Evolutionary conservation across 2,329 filamentous ascomycete species (phyloP).

Genomic region (Colletotrichum echinochloae): DNA sequence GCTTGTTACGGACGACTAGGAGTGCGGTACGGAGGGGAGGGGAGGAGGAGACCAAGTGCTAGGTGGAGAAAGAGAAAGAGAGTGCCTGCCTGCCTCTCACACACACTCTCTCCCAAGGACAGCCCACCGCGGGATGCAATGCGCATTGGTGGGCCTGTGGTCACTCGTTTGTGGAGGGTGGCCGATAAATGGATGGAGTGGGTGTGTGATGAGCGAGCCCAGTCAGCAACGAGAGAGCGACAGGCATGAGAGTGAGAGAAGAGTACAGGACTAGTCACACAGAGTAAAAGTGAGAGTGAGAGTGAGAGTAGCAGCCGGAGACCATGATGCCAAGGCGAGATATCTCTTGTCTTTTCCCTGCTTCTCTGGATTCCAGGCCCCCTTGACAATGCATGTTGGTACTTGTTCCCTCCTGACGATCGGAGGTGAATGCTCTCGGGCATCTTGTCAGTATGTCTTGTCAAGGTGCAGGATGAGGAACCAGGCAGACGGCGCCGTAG

Average conservation of each 20-base stretch:
- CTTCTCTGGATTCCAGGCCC: constrained; percentile 20
- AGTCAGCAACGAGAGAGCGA: constrained; percentile 26
- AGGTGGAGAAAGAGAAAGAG: constrained; percentile 16
- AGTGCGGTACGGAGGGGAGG: constrained; percentile 2
- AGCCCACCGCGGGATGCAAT: constrained; percentile 13
- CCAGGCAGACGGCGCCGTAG: constrained; percentile 22
- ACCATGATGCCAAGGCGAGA: constrained; percentile 35
- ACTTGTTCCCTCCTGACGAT: constrained; percentile 3
- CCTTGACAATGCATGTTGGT: constrained; percentile 9
- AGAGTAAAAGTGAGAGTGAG: neutral
- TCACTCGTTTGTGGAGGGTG: constrained; percentile 37
- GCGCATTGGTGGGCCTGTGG: constrained; percentile 17
- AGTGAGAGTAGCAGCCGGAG: constrained; percentile 12
- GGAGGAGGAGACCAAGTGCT: constrained; percentile 8
- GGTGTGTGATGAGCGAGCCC: constrained; percentile 31
- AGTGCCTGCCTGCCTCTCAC: neutral
- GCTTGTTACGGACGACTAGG: constrained; percentile 3
- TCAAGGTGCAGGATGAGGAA: constrained; percentile 19
- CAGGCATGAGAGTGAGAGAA: constrained; percentile 5
- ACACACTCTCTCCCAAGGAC: neutral
- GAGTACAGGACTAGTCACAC: neutral
- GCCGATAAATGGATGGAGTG: constrained; percentile 32
- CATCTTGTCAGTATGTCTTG: constrained; percentile 15
- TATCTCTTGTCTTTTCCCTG: constrained; percentile 22
- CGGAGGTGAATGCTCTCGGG: neutral